Percentiles rank a stretch among this genome's conserved stretches.
phyloP scores from a whole-genome alignment of 331 rosid species.

The Acacia concinna region DNA sequence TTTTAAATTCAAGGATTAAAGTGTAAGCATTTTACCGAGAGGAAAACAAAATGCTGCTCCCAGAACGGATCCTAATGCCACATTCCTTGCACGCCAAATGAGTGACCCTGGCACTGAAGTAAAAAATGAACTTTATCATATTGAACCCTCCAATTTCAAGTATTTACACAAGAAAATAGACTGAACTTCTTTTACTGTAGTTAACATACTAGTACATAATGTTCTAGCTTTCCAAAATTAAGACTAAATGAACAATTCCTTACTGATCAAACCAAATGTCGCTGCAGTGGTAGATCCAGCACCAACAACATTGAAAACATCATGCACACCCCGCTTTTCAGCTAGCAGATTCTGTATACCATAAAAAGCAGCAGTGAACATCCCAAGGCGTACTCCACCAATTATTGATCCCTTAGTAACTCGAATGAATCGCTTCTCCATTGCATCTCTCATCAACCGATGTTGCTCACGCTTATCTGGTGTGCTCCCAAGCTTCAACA shows the following conservation, averaged over 20 bases:
- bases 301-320: constrained; percentile 79
- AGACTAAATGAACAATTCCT: constrained; percentile 28
- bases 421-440: constrained; percentile 91
- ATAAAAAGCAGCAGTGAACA: constrained; percentile 85
- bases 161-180: background rate
- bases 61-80: constrained; percentile 71
- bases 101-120: constrained; percentile 85
- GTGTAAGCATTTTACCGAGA: constrained; percentile 52
- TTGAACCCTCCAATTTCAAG: constrained; percentile 21
- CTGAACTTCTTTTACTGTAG: background rate
- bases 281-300: constrained; percentile 98
- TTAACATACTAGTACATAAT: background rate
- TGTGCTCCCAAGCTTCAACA: constrained; percentile 95
- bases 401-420: constrained; percentile 78
- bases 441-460: constrained; percentile 91
- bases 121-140: background rate
- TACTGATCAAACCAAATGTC: constrained; percentile 83
- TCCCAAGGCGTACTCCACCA: constrained; percentile 92
- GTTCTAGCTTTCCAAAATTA: background rate
- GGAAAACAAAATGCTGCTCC: constrained; percentile 92
- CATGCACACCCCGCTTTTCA: constrained; percentile 82
- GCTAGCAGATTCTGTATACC: constrained; percentile 70
- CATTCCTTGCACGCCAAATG: constrained; percentile 84
- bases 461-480: constrained; percentile 92
- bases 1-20: background rate